A percentile compares a stretch with the other conserved stretches of the same genome.
These are phyloP conservation scores for Trichocomaceae sp. DNA, from an alignment of 2,329 filamentous ascomycete genomes.

Conservation along the genomic window DNA sequence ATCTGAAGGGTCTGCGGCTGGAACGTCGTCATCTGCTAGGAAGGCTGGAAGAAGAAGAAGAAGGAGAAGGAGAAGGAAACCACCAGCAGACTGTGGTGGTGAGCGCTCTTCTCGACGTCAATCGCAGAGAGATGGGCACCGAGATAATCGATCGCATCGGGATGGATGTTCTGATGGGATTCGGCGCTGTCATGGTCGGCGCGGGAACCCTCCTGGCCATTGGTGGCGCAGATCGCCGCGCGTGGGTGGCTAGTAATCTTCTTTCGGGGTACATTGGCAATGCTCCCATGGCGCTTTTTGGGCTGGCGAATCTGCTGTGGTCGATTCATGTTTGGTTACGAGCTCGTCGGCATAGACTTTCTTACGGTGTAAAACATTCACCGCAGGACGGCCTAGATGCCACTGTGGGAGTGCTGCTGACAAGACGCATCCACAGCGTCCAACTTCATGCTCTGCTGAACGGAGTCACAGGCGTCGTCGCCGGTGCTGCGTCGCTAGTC, in stretches of 20 bases:
- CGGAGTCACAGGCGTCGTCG: constrained; percentile 42
- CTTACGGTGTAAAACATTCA: constrained; percentile 16
- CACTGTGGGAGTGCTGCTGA: constrained; percentile 18
- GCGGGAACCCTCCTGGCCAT: constrained; percentile 51
- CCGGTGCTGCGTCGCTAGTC: constrained; percentile 46
- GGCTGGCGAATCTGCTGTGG: constrained; percentile 46
- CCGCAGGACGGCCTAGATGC: not conserved
- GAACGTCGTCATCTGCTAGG: constrained; percentile 28
- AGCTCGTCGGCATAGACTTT: constrained; percentile 34
- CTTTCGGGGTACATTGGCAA: constrained; percentile 53
- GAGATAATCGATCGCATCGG: constrained; percentile 47
- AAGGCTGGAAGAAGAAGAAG: not conserved
- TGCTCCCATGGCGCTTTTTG: constrained; percentile 44
- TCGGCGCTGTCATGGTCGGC: constrained; percentile 46
- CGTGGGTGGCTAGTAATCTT: constrained; percentile 47
- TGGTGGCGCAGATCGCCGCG: constrained; percentile 37
- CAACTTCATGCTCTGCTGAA: constrained; percentile 42
- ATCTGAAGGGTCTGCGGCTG: constrained; percentile 40
- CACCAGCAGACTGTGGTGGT: constrained; percentile 14
- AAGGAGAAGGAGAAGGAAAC: not conserved
- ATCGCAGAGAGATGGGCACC: constrained; percentile 45
- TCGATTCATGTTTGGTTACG: constrained; percentile 39
- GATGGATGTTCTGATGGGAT: constrained; percentile 48
- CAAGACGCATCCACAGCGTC: constrained; percentile 35
- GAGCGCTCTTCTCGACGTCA: constrained; percentile 40